A percentile compares a stretch with the other conserved stretches of the same genome.
Conservation (phyloP, 208 protist species). For the Trypanosoma cruzi region DNA sequence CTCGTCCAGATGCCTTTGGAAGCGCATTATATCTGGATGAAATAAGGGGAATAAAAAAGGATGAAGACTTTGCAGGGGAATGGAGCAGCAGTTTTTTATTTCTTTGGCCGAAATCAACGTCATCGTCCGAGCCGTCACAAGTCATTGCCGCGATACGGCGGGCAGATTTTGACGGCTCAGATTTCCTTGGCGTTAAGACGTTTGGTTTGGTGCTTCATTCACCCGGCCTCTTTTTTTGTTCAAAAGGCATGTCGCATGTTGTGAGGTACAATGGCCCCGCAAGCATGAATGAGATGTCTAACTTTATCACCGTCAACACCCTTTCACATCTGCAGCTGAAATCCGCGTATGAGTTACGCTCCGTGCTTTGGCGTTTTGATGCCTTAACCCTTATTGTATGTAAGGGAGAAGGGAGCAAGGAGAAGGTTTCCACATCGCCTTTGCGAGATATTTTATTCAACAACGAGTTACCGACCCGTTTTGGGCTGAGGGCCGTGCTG, state of each 20-base stretch:
- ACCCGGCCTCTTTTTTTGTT: conserved; percentile 26
- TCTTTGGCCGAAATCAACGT: background rate
- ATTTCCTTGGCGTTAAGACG: background rate
- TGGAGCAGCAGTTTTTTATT: conserved; percentile 1
- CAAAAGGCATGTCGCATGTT: background rate
- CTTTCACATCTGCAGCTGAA: conserved; percentile 16
- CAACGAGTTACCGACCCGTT: background rate
- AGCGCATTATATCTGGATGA: background rate
- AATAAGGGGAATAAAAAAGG: background rate
- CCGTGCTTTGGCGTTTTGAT: conserved; percentile 23
- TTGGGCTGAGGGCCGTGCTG: conserved; percentile 3
- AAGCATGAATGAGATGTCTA: background rate
- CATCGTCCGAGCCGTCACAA: conserved; percentile 9
- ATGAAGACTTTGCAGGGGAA: too few species aligned
- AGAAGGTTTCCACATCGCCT: background rate
- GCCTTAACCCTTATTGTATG: conserved; percentile 21
- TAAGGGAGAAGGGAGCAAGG: conserved; percentile 7
- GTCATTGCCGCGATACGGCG: conserved; percentile 33
- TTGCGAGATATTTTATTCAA: conserved; percentile 19
- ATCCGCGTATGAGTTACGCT: background rate
- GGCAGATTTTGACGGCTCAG: conserved; percentile 16
- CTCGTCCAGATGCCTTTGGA: conserved; percentile 15
- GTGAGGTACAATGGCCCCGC: background rate
- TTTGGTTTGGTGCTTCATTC: conserved; percentile 17
- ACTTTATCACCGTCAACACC: conserved; percentile 22